These are phyloP conservation scores for Trichoderma sp. DNA, from an alignment of 2,329 filamentous ascomycete species.

Conservation along the genomic window DNA sequence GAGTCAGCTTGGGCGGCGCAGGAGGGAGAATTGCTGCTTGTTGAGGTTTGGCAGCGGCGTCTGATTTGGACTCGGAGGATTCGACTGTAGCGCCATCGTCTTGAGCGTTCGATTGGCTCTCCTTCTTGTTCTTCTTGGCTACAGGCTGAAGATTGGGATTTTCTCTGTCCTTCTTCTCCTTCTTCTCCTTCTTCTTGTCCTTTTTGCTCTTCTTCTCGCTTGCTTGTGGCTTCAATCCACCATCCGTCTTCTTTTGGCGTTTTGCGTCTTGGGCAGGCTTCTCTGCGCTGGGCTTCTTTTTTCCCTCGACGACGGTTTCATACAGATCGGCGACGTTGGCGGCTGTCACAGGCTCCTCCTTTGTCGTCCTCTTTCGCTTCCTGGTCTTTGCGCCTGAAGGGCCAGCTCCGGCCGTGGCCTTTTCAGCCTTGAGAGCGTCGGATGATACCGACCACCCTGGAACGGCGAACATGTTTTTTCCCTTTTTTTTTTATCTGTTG, in stretches of 20 bases:
- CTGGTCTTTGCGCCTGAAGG: slow-evolving; percentile 50
- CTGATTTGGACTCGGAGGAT: slow-evolving; percentile 28
- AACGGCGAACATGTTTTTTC: slow-evolving; percentile 78
- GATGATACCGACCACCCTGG: slow-evolving; percentile 86
- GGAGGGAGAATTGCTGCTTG: slow-evolving; percentile 45
- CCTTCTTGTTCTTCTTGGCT: slow-evolving; percentile 22
- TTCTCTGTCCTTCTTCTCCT: slow-evolving; percentile 33
- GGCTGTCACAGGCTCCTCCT: slow-evolving; percentile 56
- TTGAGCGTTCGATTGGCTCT: background rate
- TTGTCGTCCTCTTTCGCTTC: slow-evolving; percentile 55
- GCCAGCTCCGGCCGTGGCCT: slow-evolving; percentile 38
- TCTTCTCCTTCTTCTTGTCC: slow-evolving; percentile 41
- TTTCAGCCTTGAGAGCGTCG: slow-evolving; percentile 70
- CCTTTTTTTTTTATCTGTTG: too few species aligned
- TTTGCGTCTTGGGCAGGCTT: slow-evolving; percentile 38
- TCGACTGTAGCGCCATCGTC: slow-evolving; percentile 7
- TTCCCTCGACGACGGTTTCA: slow-evolving; percentile 76
- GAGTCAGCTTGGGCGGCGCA: slow-evolving; percentile 69
- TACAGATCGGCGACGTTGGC: slow-evolving; percentile 78
- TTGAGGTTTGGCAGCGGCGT: slow-evolving; percentile 31
- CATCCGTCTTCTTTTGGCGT: slow-evolving; percentile 36
- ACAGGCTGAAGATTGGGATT: slow-evolving; percentile 26
- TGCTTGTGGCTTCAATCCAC: slow-evolving; percentile 9
- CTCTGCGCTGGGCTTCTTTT: slow-evolving; percentile 42
- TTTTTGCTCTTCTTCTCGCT: slow-evolving; percentile 44